phyloP scores from a whole-genome alignment of 1,284 basidiomycete species.

The Cutaneotrichosporon sp. region DNA sequence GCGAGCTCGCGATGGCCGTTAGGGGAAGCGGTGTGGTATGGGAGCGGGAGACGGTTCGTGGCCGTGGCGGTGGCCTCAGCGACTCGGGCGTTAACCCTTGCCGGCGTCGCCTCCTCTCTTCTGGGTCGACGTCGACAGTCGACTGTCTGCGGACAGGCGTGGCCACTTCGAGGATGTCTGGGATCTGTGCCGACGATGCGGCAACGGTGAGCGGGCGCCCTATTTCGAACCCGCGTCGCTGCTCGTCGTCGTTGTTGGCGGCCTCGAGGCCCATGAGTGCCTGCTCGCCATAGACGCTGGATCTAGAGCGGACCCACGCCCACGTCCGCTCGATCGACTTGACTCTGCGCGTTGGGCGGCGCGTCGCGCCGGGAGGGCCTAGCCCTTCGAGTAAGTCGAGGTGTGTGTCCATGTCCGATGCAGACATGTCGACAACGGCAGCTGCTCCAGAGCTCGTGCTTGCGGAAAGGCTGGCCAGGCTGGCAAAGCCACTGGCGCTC shows the following conservation, averaged over 20 bases:
- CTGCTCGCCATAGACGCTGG: slow-evolving; percentile 24
- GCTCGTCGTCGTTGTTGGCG: slow-evolving; percentile 15
- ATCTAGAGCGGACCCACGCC: slow-evolving; percentile 28
- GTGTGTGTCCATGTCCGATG: slow-evolving; percentile 25
- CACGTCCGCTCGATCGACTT: slow-evolving; percentile 26
- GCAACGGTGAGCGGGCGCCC: slow-evolving; percentile 17
- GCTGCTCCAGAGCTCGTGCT: slow-evolving; percentile 16
- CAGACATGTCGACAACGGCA: slow-evolving; percentile 17
- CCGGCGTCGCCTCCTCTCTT: slow-evolving; percentile 20
- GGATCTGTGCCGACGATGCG: slow-evolving; percentile 8
- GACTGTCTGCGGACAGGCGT: slow-evolving; percentile 10
- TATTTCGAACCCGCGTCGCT: slow-evolving; percentile 6
- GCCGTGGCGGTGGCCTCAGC: slow-evolving; percentile 23
- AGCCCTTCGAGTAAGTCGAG: slow-evolving; percentile 20
- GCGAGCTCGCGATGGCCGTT: not conserved
- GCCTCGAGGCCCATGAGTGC: slow-evolving; percentile 13
- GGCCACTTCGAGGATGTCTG: slow-evolving; percentile 1
- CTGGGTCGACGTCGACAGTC: slow-evolving; percentile 16
- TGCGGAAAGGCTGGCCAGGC: slow-evolving; percentile 7
- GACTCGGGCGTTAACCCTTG: slow-evolving; percentile 23
- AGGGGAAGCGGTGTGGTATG: not conserved
- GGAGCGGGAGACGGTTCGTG: slow-evolving; percentile 10
- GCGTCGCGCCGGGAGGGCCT: slow-evolving; percentile 23
- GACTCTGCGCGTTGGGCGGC: slow-evolving; percentile 23
- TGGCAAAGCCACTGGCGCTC: slow-evolving; percentile 17